Evolutionary conservation across 768 basidiomycete genomes (phyloP), one percentile per base, ranked within the genome.

Genomic region (Suillus brevipes): DNA sequence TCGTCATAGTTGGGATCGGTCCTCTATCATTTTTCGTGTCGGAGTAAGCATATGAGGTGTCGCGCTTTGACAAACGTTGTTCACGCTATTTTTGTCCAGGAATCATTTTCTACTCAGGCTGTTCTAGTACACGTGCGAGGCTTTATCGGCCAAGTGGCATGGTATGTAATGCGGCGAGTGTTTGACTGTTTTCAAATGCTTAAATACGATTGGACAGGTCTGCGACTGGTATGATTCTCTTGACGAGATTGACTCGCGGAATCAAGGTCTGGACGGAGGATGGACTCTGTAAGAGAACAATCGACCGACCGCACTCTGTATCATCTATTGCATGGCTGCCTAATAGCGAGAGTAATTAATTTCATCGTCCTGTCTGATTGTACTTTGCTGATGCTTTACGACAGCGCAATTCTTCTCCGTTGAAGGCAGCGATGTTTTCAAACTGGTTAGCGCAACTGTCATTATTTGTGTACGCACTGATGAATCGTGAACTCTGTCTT

Each of bases 231-330:
- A 74, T 67, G 61, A 65, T 76, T 25, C 73, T 85, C 53, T 75
- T 85, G 53, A 83, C 84, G 37, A 83, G 84, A 69, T 77, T 83
- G 62, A 79, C 74, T 62, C 82, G 82, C 40, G 79, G 78, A 52
- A 76, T 85, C 64, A 86, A 86, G 71, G 75, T 85, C 61, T 85
- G 84, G 84, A 81, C 77, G 73, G 84, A 85, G 84, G 79, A 83
- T 23, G 84, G 85, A 52, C 82, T 85, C 53, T 83, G 84, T 69
- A 78, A 71, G 65, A 80, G 76, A 68, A 85, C 82, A 20, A 86
- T 85, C 64, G 82, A 83, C 60, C 79, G 85, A 10, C 75, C 75
- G 59, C 76, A 77, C 62, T 72, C 74, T 31, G 80, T 85, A 1
- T 82, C 83, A 65, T 83, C 84, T n/a, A 78, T 86, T 52, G 77